phyloP scores from a whole-genome alignment of 768 basidiomycete species.

The Amanita muscaria region DNA sequence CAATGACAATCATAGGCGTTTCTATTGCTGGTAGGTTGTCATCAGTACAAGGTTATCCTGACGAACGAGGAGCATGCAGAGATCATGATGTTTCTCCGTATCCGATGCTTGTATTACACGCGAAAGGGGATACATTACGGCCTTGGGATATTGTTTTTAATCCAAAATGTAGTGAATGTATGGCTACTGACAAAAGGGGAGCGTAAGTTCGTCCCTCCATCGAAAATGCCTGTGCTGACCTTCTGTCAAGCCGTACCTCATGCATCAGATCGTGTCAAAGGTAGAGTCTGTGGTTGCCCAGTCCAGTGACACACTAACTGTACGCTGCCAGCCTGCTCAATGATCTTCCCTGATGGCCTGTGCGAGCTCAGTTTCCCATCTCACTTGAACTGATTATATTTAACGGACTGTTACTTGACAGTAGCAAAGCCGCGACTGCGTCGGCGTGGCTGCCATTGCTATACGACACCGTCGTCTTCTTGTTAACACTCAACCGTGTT shows the following conservation, averaged over 20 bases:
- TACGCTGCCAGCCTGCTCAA: constrained; percentile 27
- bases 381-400: constrained; percentile 20
- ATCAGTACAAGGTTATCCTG: not conserved
- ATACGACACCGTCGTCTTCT: constrained; percentile 37
- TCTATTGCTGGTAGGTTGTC: constrained; percentile 29
- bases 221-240: not conserved
- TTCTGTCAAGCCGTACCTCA: constrained; percentile 2
- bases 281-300: not conserved
- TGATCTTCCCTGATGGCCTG: too few relatives aligned
- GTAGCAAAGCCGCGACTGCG: constrained; percentile 33
- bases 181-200: constrained; percentile 45
- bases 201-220: constrained; percentile 27
- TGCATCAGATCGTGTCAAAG: not conserved
- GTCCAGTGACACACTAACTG: constrained; percentile 1
- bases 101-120: constrained; percentile 31
- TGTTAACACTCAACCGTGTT: constrained; percentile 29
- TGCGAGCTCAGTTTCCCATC: constrained; percentile 6
- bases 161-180: constrained; percentile 39
- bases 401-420: too few relatives aligned
- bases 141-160: constrained; percentile 28
- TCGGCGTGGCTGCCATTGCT: constrained; percentile 43
- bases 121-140: constrained; percentile 22
- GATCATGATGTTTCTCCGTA: constrained; percentile 51
- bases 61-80: constrained; percentile 12
- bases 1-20: constrained; percentile 45